Conservation (phyloP, 352 stramenopile species). For the Phytophthora quininea region DNA sequence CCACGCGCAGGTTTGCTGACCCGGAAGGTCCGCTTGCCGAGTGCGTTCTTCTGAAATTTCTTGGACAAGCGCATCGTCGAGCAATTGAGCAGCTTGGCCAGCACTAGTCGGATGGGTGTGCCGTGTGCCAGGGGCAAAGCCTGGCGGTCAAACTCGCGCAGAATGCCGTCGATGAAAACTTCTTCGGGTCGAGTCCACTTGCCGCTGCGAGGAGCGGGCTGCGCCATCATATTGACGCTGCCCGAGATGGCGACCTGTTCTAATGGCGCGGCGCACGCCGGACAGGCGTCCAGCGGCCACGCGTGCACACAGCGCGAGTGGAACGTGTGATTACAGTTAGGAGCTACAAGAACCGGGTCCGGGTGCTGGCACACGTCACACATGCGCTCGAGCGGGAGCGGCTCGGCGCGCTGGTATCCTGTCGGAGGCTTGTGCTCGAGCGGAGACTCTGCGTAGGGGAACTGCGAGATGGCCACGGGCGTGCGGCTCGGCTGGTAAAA, state of each 20-base stretch:
- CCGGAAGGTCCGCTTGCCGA: slow-evolving; percentile 87
- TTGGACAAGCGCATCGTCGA: slow-evolving; percentile 90
- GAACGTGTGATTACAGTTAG: slow-evolving; percentile 82
- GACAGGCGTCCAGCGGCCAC: slow-evolving; percentile 73
- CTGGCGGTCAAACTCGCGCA: slow-evolving; percentile 82
- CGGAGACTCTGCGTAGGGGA: slow-evolving; percentile 36
- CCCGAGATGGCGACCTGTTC: slow-evolving; percentile 64
- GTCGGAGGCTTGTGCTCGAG: slow-evolving; percentile 42
- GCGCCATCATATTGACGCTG: slow-evolving; percentile 74
- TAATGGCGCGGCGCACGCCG: slow-evolving; percentile 63
- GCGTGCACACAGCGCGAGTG: slow-evolving; percentile 86
- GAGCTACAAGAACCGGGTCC: slow-evolving; percentile 75
- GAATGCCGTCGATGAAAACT: slow-evolving; percentile 86
- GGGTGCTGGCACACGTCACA: slow-evolving; percentile 84
- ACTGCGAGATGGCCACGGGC: slow-evolving; percentile 38
- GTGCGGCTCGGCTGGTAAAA: slow-evolving; percentile 38
- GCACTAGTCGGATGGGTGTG: slow-evolving; percentile 81
- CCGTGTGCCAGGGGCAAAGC: slow-evolving; percentile 80
- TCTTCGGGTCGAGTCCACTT: slow-evolving; percentile 89
- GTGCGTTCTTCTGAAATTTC: slow-evolving; percentile 90
- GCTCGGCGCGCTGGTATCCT: slow-evolving; percentile 18
- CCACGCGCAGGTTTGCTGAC: slow-evolving; percentile 73
- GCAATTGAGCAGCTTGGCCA: slow-evolving; percentile 88
- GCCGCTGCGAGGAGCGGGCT: slow-evolving; percentile 70
- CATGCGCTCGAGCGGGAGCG: slow-evolving; percentile 35